Evolutionary conservation across 2,329 filamentous ascomycete species (phyloP).

Genomic region (Phyllosticta paracitricarpa): DNA sequence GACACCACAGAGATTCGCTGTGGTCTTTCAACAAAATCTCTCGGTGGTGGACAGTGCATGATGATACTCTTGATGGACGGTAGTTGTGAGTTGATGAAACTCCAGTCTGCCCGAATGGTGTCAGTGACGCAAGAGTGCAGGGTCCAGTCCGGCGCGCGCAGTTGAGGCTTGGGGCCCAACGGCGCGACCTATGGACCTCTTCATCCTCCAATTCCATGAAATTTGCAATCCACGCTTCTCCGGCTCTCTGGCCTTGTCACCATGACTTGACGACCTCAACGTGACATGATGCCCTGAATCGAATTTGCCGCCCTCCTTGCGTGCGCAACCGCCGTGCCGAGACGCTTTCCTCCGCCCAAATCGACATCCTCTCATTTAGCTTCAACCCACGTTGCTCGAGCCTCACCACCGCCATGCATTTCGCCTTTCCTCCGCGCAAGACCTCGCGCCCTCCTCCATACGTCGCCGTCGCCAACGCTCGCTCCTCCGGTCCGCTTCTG

Average conservation of each 20-base stretch:
- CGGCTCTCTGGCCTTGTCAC: background rate
- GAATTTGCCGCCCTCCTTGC: slow-evolving; percentile 4
- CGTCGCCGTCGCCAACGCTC: slow-evolving; percentile 33
- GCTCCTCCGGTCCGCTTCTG: slow-evolving; percentile 43
- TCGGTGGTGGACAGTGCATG: too few relatives aligned
- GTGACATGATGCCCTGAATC: slow-evolving; percentile 4
- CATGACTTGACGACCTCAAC: background rate
- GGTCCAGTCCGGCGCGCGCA: background rate
- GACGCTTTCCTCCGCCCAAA: background rate
- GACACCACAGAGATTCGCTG: too few relatives aligned
- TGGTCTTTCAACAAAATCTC: too few relatives aligned
- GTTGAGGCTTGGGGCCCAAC: too few relatives aligned
- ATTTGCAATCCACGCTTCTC: background rate
- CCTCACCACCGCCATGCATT: slow-evolving; percentile 56
- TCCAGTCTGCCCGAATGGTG: background rate
- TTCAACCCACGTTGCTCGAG: background rate
- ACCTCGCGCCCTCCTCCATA: slow-evolving; percentile 67
- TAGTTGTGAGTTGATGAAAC: background rate
- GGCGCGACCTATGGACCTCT: background rate
- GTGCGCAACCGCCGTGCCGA: slow-evolving; percentile 1
- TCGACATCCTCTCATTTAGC: background rate
- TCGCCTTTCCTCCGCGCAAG: slow-evolving; percentile 80
- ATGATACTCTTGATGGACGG: background rate
- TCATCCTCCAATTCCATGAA: background rate
- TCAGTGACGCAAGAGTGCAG: background rate